phyloP scores from a whole-genome alignment of 164 flowering plant genomes.

The Magnolia changhungtana region DNA sequence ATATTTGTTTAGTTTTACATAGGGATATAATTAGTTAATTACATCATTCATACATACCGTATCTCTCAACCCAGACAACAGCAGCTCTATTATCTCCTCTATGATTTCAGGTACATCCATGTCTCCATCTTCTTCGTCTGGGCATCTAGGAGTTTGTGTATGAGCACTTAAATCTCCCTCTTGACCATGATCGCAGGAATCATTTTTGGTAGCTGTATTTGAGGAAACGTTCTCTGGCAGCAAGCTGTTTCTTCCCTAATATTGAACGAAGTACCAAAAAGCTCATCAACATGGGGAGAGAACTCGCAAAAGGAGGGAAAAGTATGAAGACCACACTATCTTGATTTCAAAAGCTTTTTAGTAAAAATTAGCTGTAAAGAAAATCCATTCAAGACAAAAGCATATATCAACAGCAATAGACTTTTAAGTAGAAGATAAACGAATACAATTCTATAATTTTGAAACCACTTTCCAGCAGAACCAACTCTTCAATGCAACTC shows the following conservation, averaged over 20 bases:
- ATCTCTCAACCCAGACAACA: slow-evolving; percentile 81
- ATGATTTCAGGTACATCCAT: slow-evolving; percentile 88
- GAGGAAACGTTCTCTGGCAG: slow-evolving; percentile 49
- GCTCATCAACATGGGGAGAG: not conserved
- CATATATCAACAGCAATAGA: no score
- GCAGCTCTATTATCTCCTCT: slow-evolving; percentile 84
- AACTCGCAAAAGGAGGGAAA: not conserved
- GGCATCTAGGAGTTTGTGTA: slow-evolving; percentile 21
- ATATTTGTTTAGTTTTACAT: not conserved
- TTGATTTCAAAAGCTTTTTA: not conserved
- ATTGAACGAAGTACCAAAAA: not conserved
- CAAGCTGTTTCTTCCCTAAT: slow-evolving; percentile 58
- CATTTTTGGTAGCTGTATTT: slow-evolving; percentile 14
- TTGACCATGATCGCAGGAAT: slow-evolving; percentile 17
- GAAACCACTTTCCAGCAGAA: not conserved
- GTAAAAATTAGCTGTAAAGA: not conserved
- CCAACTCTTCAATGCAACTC: not conserved
- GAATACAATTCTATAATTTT: not conserved
- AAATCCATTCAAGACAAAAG: no score
- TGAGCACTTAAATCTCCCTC: slow-evolving; percentile 18
- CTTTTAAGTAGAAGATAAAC: no score
- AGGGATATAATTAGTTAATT: not conserved
- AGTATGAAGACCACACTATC: not conserved
- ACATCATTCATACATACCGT: slow-evolving; percentile 57
- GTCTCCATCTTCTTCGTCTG: slow-evolving; percentile 61